These are phyloP conservation scores for Cutaneotrichosporon sp. DNA, from an alignment of 1,284 basidiomycete species.

Conservation along the genomic window DNA sequence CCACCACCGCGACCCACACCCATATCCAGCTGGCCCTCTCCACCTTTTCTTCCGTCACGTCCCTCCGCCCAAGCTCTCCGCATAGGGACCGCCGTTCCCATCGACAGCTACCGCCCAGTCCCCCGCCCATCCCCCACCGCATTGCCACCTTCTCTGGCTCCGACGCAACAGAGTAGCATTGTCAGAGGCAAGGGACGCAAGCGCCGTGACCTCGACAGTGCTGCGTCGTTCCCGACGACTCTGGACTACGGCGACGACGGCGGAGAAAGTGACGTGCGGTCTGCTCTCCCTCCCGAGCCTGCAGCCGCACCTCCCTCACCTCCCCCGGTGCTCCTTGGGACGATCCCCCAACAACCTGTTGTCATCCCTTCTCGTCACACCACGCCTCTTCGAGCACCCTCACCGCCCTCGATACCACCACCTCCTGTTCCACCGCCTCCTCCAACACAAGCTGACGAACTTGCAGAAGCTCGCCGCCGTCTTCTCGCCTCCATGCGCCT, in stretches of 20 bases:
- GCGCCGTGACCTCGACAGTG: slow-evolving; percentile 19
- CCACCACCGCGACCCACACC: not conserved
- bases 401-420: not conserved
- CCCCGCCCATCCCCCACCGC: not conserved
- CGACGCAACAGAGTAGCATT: not conserved
- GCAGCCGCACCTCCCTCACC: slow-evolving; percentile 2
- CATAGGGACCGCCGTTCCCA: not conserved
- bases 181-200: slow-evolving; percentile 3
- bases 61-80: not conserved
- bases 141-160: not conserved
- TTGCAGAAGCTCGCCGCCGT: slow-evolving; percentile 38
- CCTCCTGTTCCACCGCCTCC: not conserved
- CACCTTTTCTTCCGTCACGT: not conserved
- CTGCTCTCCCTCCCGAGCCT: not conserved
- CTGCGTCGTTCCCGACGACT: not conserved
- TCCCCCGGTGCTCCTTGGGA: not conserved
- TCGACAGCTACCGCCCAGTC: slow-evolving; percentile 11
- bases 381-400: not conserved
- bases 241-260: slow-evolving; percentile 33
- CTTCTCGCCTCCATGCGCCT: slow-evolving; percentile 39
- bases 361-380: slow-evolving; percentile 1
- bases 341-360: not conserved
- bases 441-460: slow-evolving; percentile 22
- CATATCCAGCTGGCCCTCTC: not conserved
- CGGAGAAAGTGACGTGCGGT: not conserved